Evolutionary conservation across 2,329 filamentous ascomycete species (phyloP).

Genomic region (Biscogniauxia sp.): DNA sequence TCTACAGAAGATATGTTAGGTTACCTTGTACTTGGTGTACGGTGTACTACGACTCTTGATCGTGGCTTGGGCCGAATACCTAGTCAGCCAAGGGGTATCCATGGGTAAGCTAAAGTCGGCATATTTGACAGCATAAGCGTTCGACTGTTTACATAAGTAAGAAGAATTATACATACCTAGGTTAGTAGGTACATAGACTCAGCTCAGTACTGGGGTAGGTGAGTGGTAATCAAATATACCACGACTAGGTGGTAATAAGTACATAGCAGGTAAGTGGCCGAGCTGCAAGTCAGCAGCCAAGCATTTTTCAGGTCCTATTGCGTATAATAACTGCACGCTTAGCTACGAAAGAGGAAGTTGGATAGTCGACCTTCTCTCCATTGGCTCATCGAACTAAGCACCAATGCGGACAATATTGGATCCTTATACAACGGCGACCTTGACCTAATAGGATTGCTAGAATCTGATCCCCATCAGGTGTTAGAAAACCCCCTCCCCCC

Average conservation of each 20-base stretch:
- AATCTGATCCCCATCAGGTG: background rate
- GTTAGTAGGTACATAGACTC: background rate
- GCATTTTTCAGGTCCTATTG: background rate
- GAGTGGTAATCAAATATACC: too few species aligned
- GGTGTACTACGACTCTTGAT: too few species aligned
- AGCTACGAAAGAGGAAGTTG: background rate
- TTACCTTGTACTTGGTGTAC: too few species aligned
- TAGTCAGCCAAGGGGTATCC: background rate
- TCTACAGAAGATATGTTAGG: too few species aligned
- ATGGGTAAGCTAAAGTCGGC: background rate
- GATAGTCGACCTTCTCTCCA: background rate
- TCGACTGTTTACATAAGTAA: background rate
- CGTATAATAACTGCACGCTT: background rate
- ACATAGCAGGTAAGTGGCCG: too few species aligned
- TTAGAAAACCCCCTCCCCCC: too few species aligned
- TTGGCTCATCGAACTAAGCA: background rate
- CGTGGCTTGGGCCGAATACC: background rate
- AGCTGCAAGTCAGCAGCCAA: background rate
- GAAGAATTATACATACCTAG: too few species aligned
- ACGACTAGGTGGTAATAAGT: too few species aligned
- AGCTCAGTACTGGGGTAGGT: background rate
- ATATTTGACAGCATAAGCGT: background rate
- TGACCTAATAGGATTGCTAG: background rate
- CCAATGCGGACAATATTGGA: background rate
- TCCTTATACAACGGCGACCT: background rate